phyloP scores from a whole-genome alignment of 345 rosid species.

The Capsella bursapastoris region DNA sequence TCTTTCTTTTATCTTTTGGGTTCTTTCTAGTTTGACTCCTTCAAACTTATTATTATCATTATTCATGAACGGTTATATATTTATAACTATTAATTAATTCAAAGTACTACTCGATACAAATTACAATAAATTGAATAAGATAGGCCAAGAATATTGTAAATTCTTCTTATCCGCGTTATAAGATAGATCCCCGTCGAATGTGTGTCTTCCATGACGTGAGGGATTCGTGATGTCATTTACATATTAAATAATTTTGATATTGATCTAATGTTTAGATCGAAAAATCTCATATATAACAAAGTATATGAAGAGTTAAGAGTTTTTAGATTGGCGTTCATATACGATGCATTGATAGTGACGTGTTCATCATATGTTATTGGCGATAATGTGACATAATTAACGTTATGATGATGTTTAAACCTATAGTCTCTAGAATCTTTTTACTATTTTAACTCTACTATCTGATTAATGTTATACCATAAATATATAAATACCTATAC shows the following conservation, averaged over 20 bases:
- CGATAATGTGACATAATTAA: background rate
- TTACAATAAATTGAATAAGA: background rate
- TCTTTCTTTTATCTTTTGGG: background rate
- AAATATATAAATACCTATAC: background rate
- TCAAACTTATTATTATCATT: conserved; percentile 21
- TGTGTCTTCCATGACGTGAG: background rate
- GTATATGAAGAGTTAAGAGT: background rate
- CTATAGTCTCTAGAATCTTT: conserved; percentile 3
- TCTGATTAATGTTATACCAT: background rate
- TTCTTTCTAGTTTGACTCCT: conserved; percentile 4
- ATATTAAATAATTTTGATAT: background rate
- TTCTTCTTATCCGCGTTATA: background rate
- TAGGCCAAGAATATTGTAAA: conserved; percentile 4
- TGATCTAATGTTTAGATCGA: background rate
- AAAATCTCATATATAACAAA: background rate
- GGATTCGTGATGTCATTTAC: conserved; percentile 2
- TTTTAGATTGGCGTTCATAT: background rate
- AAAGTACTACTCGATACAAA: background rate
- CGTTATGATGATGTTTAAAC: conserved; percentile 13
- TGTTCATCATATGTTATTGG: conserved; percentile 2
- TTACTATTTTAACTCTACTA: background rate
- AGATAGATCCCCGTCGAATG: background rate
- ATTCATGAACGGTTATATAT: background rate
- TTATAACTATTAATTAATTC: background rate
- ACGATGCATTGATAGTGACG: conserved; percentile 14